Evolutionary conservation across 2,329 filamentous ascomycete genomes (phyloP).

Genomic region (Pyrenophora seminiperda): DNA sequence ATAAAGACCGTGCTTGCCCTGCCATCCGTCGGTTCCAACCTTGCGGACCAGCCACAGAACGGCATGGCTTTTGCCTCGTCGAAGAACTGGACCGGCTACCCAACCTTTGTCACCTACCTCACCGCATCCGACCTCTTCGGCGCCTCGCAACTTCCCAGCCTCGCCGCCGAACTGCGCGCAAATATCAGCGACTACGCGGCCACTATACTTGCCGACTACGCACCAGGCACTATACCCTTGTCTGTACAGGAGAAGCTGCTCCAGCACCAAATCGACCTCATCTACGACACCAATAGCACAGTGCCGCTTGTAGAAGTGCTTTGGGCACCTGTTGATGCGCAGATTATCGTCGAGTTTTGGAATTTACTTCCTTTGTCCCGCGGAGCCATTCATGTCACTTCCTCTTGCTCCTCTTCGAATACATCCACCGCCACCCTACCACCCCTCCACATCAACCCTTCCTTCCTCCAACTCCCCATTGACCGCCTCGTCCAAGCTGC

Average conservation of each 20-base stretch:
- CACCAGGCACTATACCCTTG: slow-evolving; percentile 25
- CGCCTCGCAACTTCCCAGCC: slow-evolving; percentile 23
- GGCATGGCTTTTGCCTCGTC: slow-evolving; percentile 31
- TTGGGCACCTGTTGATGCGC: slow-evolving; percentile 41
- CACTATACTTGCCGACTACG: slow-evolving; percentile 27
- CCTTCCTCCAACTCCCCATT: slow-evolving; percentile 50
- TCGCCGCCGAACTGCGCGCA: slow-evolving; percentile 30
- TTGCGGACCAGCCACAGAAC: slow-evolving; percentile 45
- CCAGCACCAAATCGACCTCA: slow-evolving; percentile 54
- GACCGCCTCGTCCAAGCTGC: slow-evolving; percentile 46
- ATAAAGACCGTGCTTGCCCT: slow-evolving; percentile 28
- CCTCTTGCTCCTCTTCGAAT: too few relatives aligned
- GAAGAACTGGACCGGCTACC: slow-evolving; percentile 47
- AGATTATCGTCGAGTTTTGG: slow-evolving; percentile 48
- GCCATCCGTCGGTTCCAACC: slow-evolving; percentile 40
- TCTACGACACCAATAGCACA: slow-evolving; percentile 48
- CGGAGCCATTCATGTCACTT: slow-evolving; percentile 45
- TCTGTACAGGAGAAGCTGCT: slow-evolving; percentile 51
- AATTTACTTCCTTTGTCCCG: slow-evolving; percentile 46
- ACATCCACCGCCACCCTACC: slow-evolving; percentile 39
- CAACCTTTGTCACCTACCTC: slow-evolving; percentile 46
- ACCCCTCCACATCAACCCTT: slow-evolving; percentile 51
- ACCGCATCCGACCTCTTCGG: slow-evolving; percentile 46
- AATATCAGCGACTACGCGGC: slow-evolving; percentile 39
- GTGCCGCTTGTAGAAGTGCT: slow-evolving; percentile 57